These are phyloP conservation scores for Agaricus sinodeliciosus DNA, from an alignment of 768 basidiomycete genomes.

Conservation along the genomic window DNA sequence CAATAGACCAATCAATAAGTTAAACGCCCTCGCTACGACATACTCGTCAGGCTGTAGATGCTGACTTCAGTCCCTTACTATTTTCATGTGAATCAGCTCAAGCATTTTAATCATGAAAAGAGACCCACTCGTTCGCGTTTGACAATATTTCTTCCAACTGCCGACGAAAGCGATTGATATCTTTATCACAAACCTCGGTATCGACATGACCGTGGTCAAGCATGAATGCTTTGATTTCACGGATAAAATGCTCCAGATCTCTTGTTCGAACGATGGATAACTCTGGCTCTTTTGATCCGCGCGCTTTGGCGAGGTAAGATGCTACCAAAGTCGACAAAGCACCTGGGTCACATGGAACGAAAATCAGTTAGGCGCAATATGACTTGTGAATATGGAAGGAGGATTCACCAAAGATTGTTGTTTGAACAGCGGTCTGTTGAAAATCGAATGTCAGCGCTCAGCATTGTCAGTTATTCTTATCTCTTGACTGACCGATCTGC, in stretches of 20 bases:
- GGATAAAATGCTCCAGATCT: conserved; percentile 61
- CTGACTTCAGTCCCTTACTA: conserved; percentile 7
- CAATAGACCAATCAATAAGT: no score
- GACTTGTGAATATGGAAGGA: background rate
- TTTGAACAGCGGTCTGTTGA: conserved; percentile 28
- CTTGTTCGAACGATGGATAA: conserved; percentile 47
- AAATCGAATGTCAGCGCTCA: background rate
- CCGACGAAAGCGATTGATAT: conserved; percentile 17
- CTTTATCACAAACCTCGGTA: conserved; percentile 27
- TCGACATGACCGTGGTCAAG: conserved; percentile 47
- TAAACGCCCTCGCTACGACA: no score
- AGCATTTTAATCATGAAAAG: background rate
- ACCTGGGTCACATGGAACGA: conserved; percentile 26
- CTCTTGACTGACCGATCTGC: conserved; percentile 28
- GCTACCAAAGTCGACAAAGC: conserved; percentile 64
- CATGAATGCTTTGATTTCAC: conserved; percentile 50
- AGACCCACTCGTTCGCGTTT: conserved; percentile 20
- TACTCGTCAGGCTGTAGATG: background rate
- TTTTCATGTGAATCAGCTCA: background rate
- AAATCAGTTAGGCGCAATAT: background rate
- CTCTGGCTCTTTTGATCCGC: conserved; percentile 69
- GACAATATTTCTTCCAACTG: conserved; percentile 24
- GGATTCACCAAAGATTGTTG: conserved; percentile 29
- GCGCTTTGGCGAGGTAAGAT: conserved; percentile 63
- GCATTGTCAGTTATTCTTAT: background rate